Base-by-base conservation (phyloP, 257 asterid species). In the Pogostemon cablin region DNA sequence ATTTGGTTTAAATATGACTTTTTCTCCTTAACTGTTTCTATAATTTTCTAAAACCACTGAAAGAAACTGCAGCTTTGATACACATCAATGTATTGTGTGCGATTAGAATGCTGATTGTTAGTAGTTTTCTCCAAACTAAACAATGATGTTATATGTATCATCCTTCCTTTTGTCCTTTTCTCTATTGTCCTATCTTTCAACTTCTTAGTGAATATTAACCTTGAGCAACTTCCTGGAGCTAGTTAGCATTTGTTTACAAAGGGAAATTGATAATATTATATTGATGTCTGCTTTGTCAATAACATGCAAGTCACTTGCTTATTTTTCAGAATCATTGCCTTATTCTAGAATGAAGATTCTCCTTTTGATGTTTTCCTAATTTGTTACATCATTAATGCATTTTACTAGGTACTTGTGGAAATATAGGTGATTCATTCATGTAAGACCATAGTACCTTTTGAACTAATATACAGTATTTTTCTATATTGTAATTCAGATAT, bases 391-490 rank as follows among this genome's bases (percentile, higher is more conserved):
- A 25, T 25, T 25, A 25, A 25, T 25, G 1, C 32, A 25, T 25
- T 25, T 25, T 25, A 25, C 32, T 25, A 1, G 32, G 32, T 25
- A 25, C 32, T 25, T 25, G 32, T 25, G 32, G 32, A 25, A 25
- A 25, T 25, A 25, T 25, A 25, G 32, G 32, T 25, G 32, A 25
- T 25, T 1, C 2, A 25, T 25, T 25, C 32, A 25, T 25, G 32
- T 38, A 62, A 62, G 67, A 58, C 53, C 46, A 44, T 59, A n/a
- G 61, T 59, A 46, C 68, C 15, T 35, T 9, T 9, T 41, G 17
- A 53, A 72, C 20, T 64, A 59, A 52, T 72, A 43, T 34, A 32
- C 52, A 42, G 9, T 4, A 25, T 43, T 72, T 64, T n/a, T 65
- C 9, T n/a, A 61, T 10, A 61, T 44, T 46, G 17, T 56, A 10